Percentiles rank a stretch among this genome's conserved stretches.
Conservation (phyloP, 2,329 filamentous ascomycete genomes). For the Berkeleyomyces basicola region DNA sequence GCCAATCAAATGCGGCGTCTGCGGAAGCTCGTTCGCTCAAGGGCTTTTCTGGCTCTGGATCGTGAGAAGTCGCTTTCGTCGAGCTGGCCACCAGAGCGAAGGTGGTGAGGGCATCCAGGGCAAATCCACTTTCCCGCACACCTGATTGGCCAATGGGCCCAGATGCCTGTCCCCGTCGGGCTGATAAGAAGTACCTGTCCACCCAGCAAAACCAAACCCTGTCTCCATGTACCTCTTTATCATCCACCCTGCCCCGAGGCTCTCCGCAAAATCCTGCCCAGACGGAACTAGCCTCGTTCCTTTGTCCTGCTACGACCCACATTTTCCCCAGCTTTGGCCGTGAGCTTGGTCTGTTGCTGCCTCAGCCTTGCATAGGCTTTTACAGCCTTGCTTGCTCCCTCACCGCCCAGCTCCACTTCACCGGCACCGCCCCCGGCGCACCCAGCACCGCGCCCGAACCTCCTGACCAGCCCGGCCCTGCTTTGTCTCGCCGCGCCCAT, state of each 20-base stretch:
- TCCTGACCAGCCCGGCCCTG: not conserved
- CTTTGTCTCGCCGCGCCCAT: not conserved
- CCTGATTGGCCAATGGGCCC: conserved; percentile 28
- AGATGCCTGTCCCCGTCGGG: not conserved
- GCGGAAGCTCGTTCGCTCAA: not conserved
- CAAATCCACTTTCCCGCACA: conserved; percentile 13
- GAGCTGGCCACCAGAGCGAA: not conserved
- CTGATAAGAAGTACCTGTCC: conserved; percentile 12
- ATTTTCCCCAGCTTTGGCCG: conserved; percentile 6
- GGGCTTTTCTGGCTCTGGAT: not conserved
- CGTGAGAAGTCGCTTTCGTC: not conserved
- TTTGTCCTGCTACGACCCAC: not conserved
- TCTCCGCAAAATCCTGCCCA: conserved; percentile 7
- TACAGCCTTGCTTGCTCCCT: conserved; percentile 6
- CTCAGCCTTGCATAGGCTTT: conserved; percentile 8
- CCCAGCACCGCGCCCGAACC: not conserved
- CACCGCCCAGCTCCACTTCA: not conserved
- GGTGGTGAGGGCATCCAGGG: conserved; percentile 16
- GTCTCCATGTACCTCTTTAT: conserved; percentile 8
- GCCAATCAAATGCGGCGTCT: not conserved
- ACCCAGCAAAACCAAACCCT: not conserved
- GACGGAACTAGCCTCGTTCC: not conserved
- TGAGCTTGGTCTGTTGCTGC: not conserved
- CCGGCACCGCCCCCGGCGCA: no score
- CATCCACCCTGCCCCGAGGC: conserved; percentile 7